A percentile compares a stretch with the other conserved stretches of the same genome.
These are phyloP conservation scores for Claviceps africana DNA, from an alignment of 2,329 filamentous ascomycete species.

Conservation along the genomic window DNA sequence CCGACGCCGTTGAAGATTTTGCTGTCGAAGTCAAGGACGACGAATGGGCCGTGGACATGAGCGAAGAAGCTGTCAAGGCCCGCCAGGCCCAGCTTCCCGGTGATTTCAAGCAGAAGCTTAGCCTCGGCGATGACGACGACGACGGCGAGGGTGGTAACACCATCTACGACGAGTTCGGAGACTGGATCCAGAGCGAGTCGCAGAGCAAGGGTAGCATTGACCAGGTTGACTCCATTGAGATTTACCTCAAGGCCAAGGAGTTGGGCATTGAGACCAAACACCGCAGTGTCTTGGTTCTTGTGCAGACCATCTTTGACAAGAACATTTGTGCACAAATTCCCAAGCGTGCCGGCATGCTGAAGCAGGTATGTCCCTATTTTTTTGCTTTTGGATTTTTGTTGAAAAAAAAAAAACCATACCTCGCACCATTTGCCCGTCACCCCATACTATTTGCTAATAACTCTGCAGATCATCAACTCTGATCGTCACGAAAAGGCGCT, in stretches of 20 bases:
- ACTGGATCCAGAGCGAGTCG: slow-evolving; percentile 72
- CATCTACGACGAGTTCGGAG: slow-evolving; percentile 79
- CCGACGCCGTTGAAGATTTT: slow-evolving; percentile 31
- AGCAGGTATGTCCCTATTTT: slow-evolving; percentile 45
- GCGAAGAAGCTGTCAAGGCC: slow-evolving; percentile 85
- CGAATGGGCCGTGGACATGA: slow-evolving; percentile 94
- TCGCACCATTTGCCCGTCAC: too few relatives aligned
- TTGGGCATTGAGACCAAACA: slow-evolving; percentile 90
- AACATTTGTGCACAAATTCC: slow-evolving; percentile 80
- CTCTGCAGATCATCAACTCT: slow-evolving; percentile 44
- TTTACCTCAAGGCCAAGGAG: slow-evolving; percentile 95
- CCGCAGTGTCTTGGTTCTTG: slow-evolving; percentile 80
- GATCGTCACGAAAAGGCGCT: slow-evolving; percentile 94
- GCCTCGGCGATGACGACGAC: slow-evolving; percentile 68
- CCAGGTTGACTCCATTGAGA: slow-evolving; percentile 74
- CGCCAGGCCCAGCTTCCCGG: slow-evolving; percentile 86
- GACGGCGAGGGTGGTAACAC: slow-evolving; percentile 65
- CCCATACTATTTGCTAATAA: slow-evolving; percentile 1
- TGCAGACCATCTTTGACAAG: slow-evolving; percentile 86
- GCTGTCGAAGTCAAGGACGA: slow-evolving; percentile 63
- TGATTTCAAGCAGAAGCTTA: slow-evolving; percentile 86
- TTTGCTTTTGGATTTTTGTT: background rate
- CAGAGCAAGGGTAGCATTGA: slow-evolving; percentile 58
- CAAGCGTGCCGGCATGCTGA: slow-evolving; percentile 71
- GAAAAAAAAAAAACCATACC: background rate